phyloP scores from a whole-genome alignment of 2,329 filamentous ascomycete genomes.

The Sodiomyces alkalinus region DNA sequence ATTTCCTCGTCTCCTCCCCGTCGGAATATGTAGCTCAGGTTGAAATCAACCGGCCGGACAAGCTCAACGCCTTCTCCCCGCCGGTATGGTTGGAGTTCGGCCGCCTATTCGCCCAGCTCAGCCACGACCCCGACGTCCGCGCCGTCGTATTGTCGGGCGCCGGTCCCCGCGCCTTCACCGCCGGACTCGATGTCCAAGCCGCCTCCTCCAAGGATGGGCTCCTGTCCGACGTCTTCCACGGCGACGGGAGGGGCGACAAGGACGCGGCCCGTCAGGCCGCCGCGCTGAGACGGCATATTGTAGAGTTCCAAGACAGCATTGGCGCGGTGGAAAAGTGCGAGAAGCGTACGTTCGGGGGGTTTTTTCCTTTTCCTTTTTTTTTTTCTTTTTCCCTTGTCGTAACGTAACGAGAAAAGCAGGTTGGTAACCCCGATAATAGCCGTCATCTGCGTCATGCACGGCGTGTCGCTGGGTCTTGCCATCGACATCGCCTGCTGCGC shows the following conservation, averaged over 20 bases:
- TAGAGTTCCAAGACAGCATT: constrained; percentile 69
- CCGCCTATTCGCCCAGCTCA: constrained; percentile 56
- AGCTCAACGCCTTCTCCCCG: constrained; percentile 78
- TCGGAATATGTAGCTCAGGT: constrained; percentile 68
- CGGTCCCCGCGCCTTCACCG: constrained; percentile 71
- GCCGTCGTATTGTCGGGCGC: constrained; percentile 66
- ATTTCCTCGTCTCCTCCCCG: constrained; percentile 64
- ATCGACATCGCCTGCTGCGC: constrained; percentile 58
- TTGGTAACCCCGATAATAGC: too few species aligned
- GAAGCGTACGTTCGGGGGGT: constrained; percentile 60
- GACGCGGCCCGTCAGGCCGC: constrained; percentile 54
- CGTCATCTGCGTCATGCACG: constrained; percentile 71
- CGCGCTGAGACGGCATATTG: constrained; percentile 49
- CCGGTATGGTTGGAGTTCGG: constrained; percentile 77
- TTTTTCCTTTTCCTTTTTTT: not conserved
- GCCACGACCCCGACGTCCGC: constrained; percentile 56
- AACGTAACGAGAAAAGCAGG: constrained; percentile 8
- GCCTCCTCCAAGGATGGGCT: constrained; percentile 36
- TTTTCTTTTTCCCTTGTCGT: not conserved
- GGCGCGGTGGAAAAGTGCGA: constrained; percentile 68
- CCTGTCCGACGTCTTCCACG: constrained; percentile 16
- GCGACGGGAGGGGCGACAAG: too few species aligned
- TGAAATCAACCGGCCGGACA: constrained; percentile 74
- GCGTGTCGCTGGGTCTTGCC: constrained; percentile 60
- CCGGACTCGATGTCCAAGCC: constrained; percentile 70